Conservation (phyloP, 202 grass and related monocot species). For the Bolboschoenoplectus hybrid region DNA sequence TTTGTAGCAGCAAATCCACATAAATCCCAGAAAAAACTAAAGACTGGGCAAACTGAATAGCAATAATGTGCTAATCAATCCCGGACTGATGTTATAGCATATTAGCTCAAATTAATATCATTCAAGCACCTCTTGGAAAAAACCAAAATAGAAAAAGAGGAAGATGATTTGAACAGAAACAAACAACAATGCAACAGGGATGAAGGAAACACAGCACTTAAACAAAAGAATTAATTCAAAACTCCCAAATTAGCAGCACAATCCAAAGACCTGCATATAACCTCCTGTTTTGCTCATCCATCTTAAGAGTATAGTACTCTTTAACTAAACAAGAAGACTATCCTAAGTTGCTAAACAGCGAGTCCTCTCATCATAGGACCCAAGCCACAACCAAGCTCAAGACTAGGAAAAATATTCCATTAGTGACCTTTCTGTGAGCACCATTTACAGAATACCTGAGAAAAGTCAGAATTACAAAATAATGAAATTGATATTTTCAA, state of each 20-base stretch:
- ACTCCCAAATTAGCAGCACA: neutral
- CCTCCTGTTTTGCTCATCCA: neutral
- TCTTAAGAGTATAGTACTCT: neutral
- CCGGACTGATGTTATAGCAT: neutral
- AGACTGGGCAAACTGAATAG: neutral
- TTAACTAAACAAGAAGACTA: slow-evolving; percentile 27
- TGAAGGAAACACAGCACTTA: neutral
- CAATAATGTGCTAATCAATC: neutral
- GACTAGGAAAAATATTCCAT: neutral
- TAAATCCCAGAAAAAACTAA: neutral
- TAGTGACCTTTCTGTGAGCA: slow-evolving; percentile 1
- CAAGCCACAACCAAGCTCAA: slow-evolving; percentile 9
- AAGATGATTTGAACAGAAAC: neutral
- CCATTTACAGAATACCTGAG: slow-evolving; percentile 37
- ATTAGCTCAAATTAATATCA: neutral
- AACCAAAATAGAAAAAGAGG: neutral
- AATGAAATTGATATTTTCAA: neutral
- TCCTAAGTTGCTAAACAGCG: slow-evolving; percentile 20
- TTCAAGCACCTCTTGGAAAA: neutral
- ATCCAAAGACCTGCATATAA: neutral
- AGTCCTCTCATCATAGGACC: slow-evolving; percentile 5
- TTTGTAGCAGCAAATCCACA: neutral
- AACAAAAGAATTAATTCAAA: neutral
- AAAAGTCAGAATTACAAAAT: slow-evolving; percentile 21
- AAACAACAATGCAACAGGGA: neutral